phyloP scores from a whole-genome alignment of 192 early-diverging fungal species.

The Podila clonocystis region DNA sequence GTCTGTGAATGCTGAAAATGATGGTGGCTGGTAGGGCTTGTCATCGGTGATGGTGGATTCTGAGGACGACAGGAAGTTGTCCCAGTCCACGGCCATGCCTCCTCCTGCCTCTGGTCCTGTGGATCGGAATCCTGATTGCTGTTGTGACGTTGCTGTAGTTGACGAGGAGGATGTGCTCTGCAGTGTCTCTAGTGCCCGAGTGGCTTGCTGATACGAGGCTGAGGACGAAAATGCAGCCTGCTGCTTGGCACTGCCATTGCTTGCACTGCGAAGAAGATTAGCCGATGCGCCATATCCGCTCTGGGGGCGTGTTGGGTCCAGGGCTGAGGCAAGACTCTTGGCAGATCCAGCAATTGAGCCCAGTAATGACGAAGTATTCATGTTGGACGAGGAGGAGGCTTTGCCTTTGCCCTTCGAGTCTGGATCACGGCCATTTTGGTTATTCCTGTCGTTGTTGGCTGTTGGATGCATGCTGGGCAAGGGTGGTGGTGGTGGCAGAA shows the following conservation, averaged over 20 bases:
- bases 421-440: background rate
- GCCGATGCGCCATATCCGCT: conserved; percentile 1
- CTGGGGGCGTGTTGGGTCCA: conserved; percentile 24
- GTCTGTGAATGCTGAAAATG: conserved; percentile 15
- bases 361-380: conserved; percentile 10
- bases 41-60: conserved; percentile 25
- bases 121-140: conserved; percentile 3
- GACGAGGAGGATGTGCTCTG: background rate
- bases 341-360: conserved; percentile 24
- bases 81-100: conserved; percentile 30
- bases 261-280: background rate
- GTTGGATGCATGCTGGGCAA: conserved; percentile 22
- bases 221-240: conserved; percentile 11
- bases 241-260: conserved; percentile 6
- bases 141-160: conserved; percentile 9
- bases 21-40: conserved; percentile 25
- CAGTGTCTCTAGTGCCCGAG: conserved; percentile 26
- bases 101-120: conserved; percentile 1
- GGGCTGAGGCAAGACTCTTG: conserved; percentile 19
- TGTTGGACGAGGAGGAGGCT: background rate
- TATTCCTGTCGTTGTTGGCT: background rate
- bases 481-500: too few relatives aligned
- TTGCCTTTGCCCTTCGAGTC: conserved; percentile 6
- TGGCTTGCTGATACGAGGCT: conserved; percentile 28
- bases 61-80: conserved; percentile 38